Percentiles rank a stretch among this genome's conserved stretches.
Conservation (phyloP, 371 early-diverging fungal species). For the Umbelopsis sp. region DNA sequence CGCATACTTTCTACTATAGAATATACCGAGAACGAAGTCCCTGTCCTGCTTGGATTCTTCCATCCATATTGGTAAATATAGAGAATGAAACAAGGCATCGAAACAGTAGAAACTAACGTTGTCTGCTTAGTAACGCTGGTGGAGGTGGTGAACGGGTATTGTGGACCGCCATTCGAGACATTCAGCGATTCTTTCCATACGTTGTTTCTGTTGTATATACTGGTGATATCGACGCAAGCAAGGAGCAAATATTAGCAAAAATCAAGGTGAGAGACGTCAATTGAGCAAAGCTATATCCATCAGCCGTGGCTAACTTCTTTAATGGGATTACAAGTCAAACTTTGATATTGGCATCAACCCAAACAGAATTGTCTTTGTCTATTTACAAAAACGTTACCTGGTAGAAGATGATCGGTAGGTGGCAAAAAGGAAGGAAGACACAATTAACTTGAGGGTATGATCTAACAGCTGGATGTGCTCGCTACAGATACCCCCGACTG, state of each 20-base stretch:
- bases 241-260: constrained; percentile 60
- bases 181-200: constrained; percentile 68
- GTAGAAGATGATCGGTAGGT: constrained; percentile 73
- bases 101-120: neutral
- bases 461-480: neutral
- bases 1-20: neutral
- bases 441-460: neutral
- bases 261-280: constrained; percentile 52
- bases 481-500: constrained; percentile 71
- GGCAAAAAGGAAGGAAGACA: neutral
- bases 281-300: neutral
- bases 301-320: neutral
- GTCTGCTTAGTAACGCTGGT: constrained; percentile 74
- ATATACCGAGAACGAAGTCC: constrained; percentile 9
- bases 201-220: constrained; percentile 80
- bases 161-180: constrained; percentile 84
- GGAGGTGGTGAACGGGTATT: constrained; percentile 97
- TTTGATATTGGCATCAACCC: constrained; percentile 73
- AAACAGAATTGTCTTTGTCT: constrained; percentile 60
- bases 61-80: constrained; percentile 80
- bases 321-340: constrained; percentile 49
- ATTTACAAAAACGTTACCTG: constrained; percentile 63
- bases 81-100: neutral
- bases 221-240: constrained; percentile 61
- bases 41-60: constrained; percentile 74